Evolutionary conservation across 768 basidiomycete genomes (phyloP).

Genomic region (Pholiota conissans): DNA sequence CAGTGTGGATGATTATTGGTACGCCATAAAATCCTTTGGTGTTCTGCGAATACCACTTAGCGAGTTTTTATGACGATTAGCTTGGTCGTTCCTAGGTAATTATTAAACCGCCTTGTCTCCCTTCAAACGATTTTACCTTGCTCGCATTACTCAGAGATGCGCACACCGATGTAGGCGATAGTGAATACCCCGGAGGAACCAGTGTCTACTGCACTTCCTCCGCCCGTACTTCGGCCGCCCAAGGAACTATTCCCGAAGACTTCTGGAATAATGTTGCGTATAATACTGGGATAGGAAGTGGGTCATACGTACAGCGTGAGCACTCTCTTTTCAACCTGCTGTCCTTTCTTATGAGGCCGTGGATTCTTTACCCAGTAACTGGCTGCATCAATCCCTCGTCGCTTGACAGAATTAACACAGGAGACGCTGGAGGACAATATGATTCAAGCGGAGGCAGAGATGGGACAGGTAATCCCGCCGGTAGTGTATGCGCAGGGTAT

Average conservation of each 20-base stretch:
- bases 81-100: slow-evolving; percentile 47
- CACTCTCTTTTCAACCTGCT: neutral
- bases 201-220: slow-evolving; percentile 52
- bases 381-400: slow-evolving; percentile 50
- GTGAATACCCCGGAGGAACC: slow-evolving; percentile 55
- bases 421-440: slow-evolving; percentile 56
- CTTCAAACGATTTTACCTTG: neutral
- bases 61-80: slow-evolving; percentile 19
- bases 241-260: slow-evolving; percentile 44
- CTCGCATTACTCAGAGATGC: slow-evolving; percentile 28
- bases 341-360: neutral
- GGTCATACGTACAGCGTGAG: slow-evolving; percentile 46
- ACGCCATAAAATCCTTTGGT: slow-evolving; percentile 12
- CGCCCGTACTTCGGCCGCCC: slow-evolving; percentile 36
- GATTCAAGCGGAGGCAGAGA: slow-evolving; percentile 54
- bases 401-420: slow-evolving; percentile 44
- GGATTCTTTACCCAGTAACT: slow-evolving; percentile 39
- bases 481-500: slow-evolving; percentile 51
- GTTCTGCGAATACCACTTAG: neutral
- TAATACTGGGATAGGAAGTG: slow-evolving; percentile 41
- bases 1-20: slow-evolving; percentile 46
- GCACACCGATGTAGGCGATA: slow-evolving; percentile 56
- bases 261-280: slow-evolving; percentile 55
- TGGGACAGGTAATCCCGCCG: slow-evolving; percentile 52
- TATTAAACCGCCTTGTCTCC: neutral